phyloP scores from a whole-genome alignment of 1,284 basidiomycete species.

The Cystobasidiaceae sp. region DNA sequence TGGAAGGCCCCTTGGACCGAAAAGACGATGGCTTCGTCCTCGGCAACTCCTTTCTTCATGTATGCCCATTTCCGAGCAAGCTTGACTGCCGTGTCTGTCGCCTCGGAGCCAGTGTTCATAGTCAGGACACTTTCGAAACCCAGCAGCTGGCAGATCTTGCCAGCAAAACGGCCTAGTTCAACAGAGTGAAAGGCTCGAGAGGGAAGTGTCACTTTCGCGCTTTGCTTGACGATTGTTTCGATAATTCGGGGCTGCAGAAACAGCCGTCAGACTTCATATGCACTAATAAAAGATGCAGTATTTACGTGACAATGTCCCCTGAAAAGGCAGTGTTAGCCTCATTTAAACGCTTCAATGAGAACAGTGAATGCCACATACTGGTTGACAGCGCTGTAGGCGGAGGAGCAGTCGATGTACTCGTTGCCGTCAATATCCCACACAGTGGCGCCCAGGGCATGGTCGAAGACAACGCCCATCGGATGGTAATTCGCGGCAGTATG shows the following conservation, averaged over 20 bases:
- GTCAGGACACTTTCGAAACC: constrained; percentile 84
- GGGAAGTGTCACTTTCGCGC: constrained; percentile 82
- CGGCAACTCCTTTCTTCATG: constrained; percentile 73
- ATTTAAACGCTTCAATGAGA: neutral
- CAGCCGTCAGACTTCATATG: neutral
- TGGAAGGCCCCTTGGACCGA: constrained; percentile 90
- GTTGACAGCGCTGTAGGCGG: constrained; percentile 82
- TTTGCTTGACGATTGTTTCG: constrained; percentile 68
- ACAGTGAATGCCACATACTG: neutral
- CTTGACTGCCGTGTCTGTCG: constrained; percentile 84
- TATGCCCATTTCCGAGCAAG: constrained; percentile 88
- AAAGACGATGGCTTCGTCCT: constrained; percentile 78
- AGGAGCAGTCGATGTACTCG: constrained; percentile 65
- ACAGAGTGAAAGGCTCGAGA: constrained; percentile 96
- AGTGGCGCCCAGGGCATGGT: constrained; percentile 71
- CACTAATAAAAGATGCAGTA: constrained; percentile 50
- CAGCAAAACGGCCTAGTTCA: constrained; percentile 79
- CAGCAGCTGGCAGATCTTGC: constrained; percentile 76
- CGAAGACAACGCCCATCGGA: constrained; percentile 89
- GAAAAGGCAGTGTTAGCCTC: neutral
- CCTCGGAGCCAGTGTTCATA: constrained; percentile 99
- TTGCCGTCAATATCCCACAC: constrained; percentile 44
- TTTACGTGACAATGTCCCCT: constrained; percentile 91
- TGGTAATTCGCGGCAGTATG: constrained; percentile 54
- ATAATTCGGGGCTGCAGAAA: constrained; percentile 11